Conservation (phyloP, 352 stramenopile species). For the Globisporangium sylvaticum region DNA sequence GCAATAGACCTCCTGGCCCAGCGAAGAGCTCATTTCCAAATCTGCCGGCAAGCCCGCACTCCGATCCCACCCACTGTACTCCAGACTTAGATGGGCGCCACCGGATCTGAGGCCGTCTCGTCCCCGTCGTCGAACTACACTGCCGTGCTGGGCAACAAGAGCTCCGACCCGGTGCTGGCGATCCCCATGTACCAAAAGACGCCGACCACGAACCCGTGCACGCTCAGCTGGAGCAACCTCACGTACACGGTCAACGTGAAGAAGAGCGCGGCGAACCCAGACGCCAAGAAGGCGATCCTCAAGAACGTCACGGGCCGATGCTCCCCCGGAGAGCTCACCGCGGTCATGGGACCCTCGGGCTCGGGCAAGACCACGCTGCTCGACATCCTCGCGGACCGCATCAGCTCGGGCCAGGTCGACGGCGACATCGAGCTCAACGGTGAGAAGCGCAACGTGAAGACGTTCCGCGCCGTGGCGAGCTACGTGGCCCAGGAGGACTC, state of each 20-base stretch:
- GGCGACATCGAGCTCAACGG: conserved; percentile 56
- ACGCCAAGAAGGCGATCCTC: conserved; percentile 32
- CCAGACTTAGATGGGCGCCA: background rate
- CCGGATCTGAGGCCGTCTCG: background rate
- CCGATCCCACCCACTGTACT: background rate
- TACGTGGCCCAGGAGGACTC: conserved; percentile 64
- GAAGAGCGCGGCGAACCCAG: conserved; percentile 16
- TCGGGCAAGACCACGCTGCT: conserved; percentile 64
- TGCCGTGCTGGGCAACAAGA: background rate
- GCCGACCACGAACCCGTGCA: conserved; percentile 29
- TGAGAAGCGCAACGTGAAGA: conserved; percentile 25
- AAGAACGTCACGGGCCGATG: conserved; percentile 56
- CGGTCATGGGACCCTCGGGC: conserved; percentile 63
- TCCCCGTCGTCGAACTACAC: background rate
- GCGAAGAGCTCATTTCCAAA: background rate
- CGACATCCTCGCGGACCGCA: conserved; percentile 53
- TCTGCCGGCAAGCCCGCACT: background rate
- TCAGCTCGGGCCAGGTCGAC: conserved; percentile 35
- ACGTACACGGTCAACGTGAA: conserved; percentile 47
- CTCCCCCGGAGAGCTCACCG: conserved; percentile 54
- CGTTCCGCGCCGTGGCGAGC: conserved; percentile 46
- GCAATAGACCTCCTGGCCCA: background rate
- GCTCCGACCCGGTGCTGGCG: background rate
- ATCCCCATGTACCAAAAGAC: background rate
- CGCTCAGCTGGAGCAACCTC: conserved; percentile 67